Evolutionary conservation across 1,139 yeast species (phyloP).

Genomic region (Blastobotrys serpentis): DNA sequence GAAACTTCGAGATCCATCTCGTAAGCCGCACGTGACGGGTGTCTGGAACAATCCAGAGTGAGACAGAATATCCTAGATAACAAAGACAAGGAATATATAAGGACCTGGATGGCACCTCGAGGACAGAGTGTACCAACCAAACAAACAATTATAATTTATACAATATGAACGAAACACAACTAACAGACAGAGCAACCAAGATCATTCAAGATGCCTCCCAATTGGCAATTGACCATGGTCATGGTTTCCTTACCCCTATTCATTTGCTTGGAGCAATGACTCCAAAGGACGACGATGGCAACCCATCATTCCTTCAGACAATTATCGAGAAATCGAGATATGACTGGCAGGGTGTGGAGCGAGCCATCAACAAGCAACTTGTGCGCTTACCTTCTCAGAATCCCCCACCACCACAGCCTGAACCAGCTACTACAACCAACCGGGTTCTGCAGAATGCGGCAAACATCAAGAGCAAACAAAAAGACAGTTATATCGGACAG

Average conservation of each 20-base stretch:
- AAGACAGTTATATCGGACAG: constrained; percentile 89
- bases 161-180: constrained; percentile 35
- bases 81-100: not conserved
- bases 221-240: constrained; percentile 79
- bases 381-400: constrained; percentile 83
- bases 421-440: constrained; percentile 68
- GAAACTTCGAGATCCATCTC: not conserved
- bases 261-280: constrained; percentile 93
- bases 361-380: constrained; percentile 74
- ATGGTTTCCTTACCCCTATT: constrained; percentile 78
- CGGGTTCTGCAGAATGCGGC: constrained; percentile 67
- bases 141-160: not conserved
- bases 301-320: constrained; percentile 75
- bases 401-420: constrained; percentile 79
- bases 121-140: not conserved
- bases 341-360: constrained; percentile 79
- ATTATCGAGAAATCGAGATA: constrained; percentile 82
- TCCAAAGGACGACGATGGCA: constrained; percentile 67
- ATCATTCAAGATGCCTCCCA: constrained; percentile 76
- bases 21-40: not conserved
- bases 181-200: constrained; percentile 89
- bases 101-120: not conserved
- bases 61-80: not conserved
- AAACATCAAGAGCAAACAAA: constrained; percentile 79
- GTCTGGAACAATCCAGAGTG: constrained; percentile 1